Conservation (phyloP, 2,329 filamentous ascomycete species). For the Thelonectria rubi region DNA sequence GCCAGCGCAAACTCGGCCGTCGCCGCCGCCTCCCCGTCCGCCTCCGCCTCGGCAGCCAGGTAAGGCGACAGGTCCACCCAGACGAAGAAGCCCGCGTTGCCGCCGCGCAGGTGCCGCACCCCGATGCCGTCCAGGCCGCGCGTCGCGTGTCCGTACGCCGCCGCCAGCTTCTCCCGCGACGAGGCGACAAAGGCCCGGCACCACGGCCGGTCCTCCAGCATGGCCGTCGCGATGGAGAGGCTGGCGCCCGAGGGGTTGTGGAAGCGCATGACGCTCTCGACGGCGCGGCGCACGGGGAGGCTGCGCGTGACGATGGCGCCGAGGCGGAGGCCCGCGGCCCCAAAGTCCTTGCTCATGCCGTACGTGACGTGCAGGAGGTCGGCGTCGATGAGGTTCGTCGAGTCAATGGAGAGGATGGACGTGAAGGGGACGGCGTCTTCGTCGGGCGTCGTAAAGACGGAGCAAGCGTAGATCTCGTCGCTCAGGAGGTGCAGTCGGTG, state of each 20-base stretch:
- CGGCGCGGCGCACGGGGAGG: constrained; percentile 43
- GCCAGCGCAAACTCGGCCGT: constrained; percentile 56
- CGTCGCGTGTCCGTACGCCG: constrained; percentile 52
- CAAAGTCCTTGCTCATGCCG: constrained; percentile 60
- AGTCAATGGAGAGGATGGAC: constrained; percentile 58
- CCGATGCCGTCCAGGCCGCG: constrained; percentile 50
- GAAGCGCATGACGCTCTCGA: constrained; percentile 55
- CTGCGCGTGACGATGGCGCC: constrained; percentile 57
- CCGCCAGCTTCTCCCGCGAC: constrained; percentile 51
- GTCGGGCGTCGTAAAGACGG: constrained; percentile 54
- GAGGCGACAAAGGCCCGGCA: constrained; percentile 53
- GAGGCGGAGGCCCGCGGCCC: constrained; percentile 60
- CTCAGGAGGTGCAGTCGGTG: constrained; percentile 62
- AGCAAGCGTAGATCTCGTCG: constrained; percentile 67
- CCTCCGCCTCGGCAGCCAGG: constrained; percentile 48
- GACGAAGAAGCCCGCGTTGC: constrained; percentile 67
- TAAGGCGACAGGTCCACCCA: constrained; percentile 61
- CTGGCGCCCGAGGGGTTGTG: constrained; percentile 57
- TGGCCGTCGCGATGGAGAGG: constrained; percentile 52
- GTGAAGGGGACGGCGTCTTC: constrained; percentile 51
- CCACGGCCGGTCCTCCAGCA: constrained; percentile 58
- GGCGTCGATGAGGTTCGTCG: constrained; percentile 54
- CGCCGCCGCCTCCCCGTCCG: constrained; percentile 46
- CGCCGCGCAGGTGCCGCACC: constrained; percentile 54
- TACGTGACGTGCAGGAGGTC: constrained; percentile 60